phyloP scores from a whole-genome alignment of 768 basidiomycete species.

The Tricholoma matsutake region DNA sequence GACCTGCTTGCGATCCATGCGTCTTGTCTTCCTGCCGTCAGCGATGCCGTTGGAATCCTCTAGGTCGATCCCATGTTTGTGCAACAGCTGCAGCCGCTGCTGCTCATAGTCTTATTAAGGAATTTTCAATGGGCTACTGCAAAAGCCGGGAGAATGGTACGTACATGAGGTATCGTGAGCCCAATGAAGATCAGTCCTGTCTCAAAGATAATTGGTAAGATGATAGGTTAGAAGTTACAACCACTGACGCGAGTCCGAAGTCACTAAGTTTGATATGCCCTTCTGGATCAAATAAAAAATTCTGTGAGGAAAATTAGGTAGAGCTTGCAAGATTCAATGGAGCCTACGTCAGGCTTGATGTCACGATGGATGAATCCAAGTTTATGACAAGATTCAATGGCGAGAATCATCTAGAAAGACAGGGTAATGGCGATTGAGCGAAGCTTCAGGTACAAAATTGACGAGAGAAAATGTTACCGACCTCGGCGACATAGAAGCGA shows the following conservation, averaged over 20 bases:
- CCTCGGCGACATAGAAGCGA: conserved; percentile 94
- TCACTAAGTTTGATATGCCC: conserved; percentile 95
- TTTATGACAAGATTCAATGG: conserved; percentile 89
- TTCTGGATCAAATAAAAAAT: conserved; percentile 91
- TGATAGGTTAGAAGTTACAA: conserved; percentile 14
- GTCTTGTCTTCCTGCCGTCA: conserved; percentile 72
- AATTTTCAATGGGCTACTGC: conserved; percentile 13
- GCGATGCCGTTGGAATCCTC: conserved; percentile 67
- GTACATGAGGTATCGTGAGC: conserved; percentile 91
- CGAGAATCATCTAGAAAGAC: conserved; percentile 79
- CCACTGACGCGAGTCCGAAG: conserved; percentile 89
- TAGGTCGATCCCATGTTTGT: conserved; percentile 93
- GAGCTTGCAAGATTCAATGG: conserved; percentile 10
- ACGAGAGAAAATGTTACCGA: conserved; percentile 29
- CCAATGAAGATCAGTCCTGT: conserved; percentile 91
- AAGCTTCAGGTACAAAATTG: conserved; percentile 15
- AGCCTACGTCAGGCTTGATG: conserved; percentile 87
- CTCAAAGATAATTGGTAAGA: neutral
- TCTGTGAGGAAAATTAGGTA: conserved; percentile 44
- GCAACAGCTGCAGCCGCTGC: conserved; percentile 82
- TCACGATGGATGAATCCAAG: conserved; percentile 97
- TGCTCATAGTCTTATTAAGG: conserved; percentile 80
- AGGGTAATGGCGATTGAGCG: conserved; percentile 9
- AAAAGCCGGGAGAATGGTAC: conserved; percentile 16
- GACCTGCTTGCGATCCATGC: conserved; percentile 77